Evolutionary conservation across 1,284 basidiomycete species (phyloP).

Genomic region (Boletus smithii): DNA sequence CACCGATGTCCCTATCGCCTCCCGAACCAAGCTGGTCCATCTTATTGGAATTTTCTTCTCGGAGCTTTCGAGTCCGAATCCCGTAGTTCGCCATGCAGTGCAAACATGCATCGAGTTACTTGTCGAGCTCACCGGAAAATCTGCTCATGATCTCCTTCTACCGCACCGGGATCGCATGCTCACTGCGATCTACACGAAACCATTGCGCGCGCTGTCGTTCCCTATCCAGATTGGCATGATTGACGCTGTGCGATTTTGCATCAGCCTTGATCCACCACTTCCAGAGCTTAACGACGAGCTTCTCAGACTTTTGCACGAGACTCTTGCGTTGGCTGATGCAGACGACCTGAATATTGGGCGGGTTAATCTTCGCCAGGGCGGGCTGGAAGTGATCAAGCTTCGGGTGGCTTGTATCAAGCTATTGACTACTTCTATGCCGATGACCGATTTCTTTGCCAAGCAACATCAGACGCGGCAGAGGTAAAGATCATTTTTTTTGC

Average conservation of each 20-base stretch:
- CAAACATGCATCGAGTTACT: slow-evolving; percentile 83
- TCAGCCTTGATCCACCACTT: slow-evolving; percentile 80
- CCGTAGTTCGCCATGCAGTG: slow-evolving; percentile 81
- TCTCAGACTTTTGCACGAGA: slow-evolving; percentile 89
- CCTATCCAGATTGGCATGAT: slow-evolving; percentile 98
- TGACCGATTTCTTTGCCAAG: slow-evolving; percentile 87
- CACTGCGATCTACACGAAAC: slow-evolving; percentile 91
- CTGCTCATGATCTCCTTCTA: slow-evolving; percentile 76
- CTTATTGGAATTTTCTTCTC: slow-evolving; percentile 86
- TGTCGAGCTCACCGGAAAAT: slow-evolving; percentile 70
- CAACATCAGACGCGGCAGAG: slow-evolving; percentile 82
- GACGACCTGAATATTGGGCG: slow-evolving; percentile 85
- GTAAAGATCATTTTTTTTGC: slow-evolving; percentile 41
- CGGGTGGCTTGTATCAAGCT: slow-evolving; percentile 95
- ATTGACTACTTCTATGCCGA: slow-evolving; percentile 90
- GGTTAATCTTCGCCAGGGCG: slow-evolving; percentile 73
- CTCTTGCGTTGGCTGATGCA: slow-evolving; percentile 92
- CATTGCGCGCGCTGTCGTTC: slow-evolving; percentile 93
- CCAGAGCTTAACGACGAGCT: slow-evolving; percentile 92
- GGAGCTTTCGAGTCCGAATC: slow-evolving; percentile 87
- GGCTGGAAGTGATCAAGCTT: slow-evolving; percentile 83
- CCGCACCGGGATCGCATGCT: slow-evolving; percentile 89
- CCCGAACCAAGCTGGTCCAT: slow-evolving; percentile 54
- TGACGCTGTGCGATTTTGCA: slow-evolving; percentile 92
- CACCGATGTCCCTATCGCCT: slow-evolving; percentile 39